Percentiles rank a stretch among this genome's conserved stretches.
These are phyloP conservation scores for Candida endomychidarum DNA, from an alignment of 805 yeast species.

Conservation along the genomic window DNA sequence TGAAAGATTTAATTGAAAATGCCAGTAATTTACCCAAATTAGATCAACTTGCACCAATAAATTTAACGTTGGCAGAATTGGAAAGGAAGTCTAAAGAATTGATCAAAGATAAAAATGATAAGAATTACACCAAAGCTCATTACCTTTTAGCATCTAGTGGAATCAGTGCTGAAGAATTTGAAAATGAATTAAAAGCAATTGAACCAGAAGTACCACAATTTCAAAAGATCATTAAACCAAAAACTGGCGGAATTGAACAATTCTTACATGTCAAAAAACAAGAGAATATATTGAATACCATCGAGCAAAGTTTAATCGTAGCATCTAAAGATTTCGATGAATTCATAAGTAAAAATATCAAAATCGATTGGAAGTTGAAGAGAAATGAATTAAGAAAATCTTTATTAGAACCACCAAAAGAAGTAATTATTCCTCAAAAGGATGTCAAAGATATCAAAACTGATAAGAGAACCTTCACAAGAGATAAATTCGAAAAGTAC, in stretches of 20 bases:
- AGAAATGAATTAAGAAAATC: slow-evolving; percentile 72
- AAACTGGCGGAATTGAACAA: slow-evolving; percentile 47
- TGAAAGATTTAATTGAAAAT: slow-evolving; percentile 75
- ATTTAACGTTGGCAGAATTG: slow-evolving; percentile 77
- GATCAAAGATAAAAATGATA: slow-evolving; percentile 39
- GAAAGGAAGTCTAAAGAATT: slow-evolving; percentile 62
- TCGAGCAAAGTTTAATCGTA: slow-evolving; percentile 70
- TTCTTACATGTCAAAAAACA: slow-evolving; percentile 72
- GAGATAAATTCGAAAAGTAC: slow-evolving; percentile 67
- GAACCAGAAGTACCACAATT: slow-evolving; percentile 9
- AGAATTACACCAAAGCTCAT: slow-evolving; percentile 68
- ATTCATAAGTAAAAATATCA: slow-evolving; percentile 68
- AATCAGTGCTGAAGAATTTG: slow-evolving; percentile 80
- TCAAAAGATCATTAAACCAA: slow-evolving; percentile 12
- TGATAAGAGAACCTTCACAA: slow-evolving; percentile 33
- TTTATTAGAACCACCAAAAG: slow-evolving; percentile 49
- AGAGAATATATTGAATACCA: slow-evolving; percentile 76
- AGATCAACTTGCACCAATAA: slow-evolving; percentile 66
- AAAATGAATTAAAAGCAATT: slow-evolving; percentile 49
- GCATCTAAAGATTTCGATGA: slow-evolving; percentile 83
- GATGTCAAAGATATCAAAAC: slow-evolving; percentile 12
- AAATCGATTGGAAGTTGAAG: slow-evolving; percentile 81
- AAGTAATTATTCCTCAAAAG: slow-evolving; percentile 2
- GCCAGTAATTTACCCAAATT: slow-evolving; percentile 70
- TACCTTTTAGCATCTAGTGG: slow-evolving; percentile 90